Evolutionary conservation across 768 basidiomycete genomes (phyloP), one percentile per base, ranked within the genome.

Genomic region (Suillus weaverae): DNA sequence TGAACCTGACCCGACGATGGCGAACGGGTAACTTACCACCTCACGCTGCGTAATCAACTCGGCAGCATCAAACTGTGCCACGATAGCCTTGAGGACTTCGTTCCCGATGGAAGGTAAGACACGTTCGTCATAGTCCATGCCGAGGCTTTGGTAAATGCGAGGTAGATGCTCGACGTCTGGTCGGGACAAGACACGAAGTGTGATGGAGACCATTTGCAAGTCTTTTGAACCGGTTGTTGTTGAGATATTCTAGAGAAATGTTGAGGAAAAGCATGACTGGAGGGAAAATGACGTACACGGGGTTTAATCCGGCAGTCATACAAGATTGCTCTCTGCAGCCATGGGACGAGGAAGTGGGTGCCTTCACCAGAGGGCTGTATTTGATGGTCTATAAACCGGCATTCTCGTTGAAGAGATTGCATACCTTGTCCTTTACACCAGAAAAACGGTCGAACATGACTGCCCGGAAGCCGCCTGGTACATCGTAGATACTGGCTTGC

Each of bases 291-390:
- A 77, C 88, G 70, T 69, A 95, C 95, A 71, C 96, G 83, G 55
- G 97, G 97, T 78, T 99, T 99, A 73, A 95, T 98, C 64, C 97
- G 89, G 68, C 95, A 96, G 82, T 99, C 97, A 73, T 97, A 99
- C 57, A 99, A 81, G 78, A 99, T 98, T 30, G 97, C 96, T 64
- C 90, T 86, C 77, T 99, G 97, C 53, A 98, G 81, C 94, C 95
- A 95, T 39, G 97, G 97, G 69, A 99, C 81, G 64, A 99, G 83
- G 77, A 99, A 89, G 77, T 99, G 97, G 8, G 97, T 99, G 10
- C 97, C 97, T 77, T 99, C 97, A 7, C 85, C 85, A 10, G 89
- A 86, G 11, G 96, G 91, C 95, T 97, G 68, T 50, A 14, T 41
- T 32, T 60, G 20, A 53, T 26, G n/a, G 26, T 32, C 64, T 65